These are phyloP conservation scores for Candida vartiovaarae DNA, from an alignment of 805 yeast genomes.

Conservation along the genomic window DNA sequence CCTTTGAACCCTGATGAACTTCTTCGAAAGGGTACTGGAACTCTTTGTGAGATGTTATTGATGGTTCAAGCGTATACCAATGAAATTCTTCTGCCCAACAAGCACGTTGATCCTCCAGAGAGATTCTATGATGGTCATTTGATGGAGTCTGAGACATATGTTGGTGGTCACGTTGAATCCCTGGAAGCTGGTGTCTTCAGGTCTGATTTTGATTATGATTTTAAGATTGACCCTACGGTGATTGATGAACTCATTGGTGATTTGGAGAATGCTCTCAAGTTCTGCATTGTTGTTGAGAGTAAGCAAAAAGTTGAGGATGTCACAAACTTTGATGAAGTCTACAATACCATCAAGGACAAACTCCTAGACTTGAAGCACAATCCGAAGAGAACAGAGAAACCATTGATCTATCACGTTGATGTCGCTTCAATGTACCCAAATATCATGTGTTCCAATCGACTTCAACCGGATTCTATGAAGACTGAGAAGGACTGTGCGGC, in stretches of 20 bases:
- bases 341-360: slow-evolving; percentile 44
- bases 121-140: slow-evolving; percentile 92
- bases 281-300: slow-evolving; percentile 79
- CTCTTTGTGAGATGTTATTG: slow-evolving; percentile 93
- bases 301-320: slow-evolving; percentile 69
- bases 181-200: slow-evolving; percentile 97
- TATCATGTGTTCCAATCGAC: slow-evolving; percentile 93
- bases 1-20: slow-evolving; percentile 97
- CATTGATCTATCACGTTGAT: slow-evolving; percentile 93
- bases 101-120: slow-evolving; percentile 90
- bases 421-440: slow-evolving; percentile 99
- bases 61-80: slow-evolving; percentile 92
- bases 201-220: slow-evolving; percentile 72
- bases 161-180: slow-evolving; percentile 98
- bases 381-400: slow-evolving; percentile 67
- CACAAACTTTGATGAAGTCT: slow-evolving; percentile 71
- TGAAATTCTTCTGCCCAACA: slow-evolving; percentile 79
- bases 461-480: slow-evolving; percentile 98
- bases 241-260: slow-evolving; percentile 73
- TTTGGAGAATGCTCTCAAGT: slow-evolving; percentile 68
- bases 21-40: slow-evolving; percentile 95
- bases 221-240: slow-evolving; percentile 74
- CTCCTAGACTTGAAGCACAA: slow-evolving; percentile 52
- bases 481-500: slow-evolving; percentile 93
- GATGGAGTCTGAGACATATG: slow-evolving; percentile 92